A percentile compares a stretch with the other conserved stretches of the same genome.
Conservation (phyloP, 495 filamentous ascomycete species). For the Melanomma pulvis-pyrius region DNA sequence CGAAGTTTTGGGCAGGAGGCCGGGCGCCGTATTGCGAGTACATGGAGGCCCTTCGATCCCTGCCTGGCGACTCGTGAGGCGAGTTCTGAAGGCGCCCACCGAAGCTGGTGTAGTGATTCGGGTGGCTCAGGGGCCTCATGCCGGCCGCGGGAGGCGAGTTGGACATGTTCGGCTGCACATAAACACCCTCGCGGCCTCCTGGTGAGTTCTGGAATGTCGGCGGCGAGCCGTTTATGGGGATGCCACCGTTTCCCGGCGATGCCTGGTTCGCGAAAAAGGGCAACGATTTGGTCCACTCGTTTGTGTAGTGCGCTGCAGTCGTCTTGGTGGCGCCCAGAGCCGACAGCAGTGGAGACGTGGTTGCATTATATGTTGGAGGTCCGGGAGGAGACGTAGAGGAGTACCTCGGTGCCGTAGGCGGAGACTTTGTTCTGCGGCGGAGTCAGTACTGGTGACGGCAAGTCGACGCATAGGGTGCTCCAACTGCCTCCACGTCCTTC, state of each 20-base stretch:
- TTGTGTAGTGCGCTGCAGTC: constrained; percentile 41
- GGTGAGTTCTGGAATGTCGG: constrained; percentile 34
- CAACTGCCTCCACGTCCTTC: background rate
- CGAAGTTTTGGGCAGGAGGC: constrained; percentile 36
- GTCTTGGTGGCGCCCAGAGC: constrained; percentile 37
- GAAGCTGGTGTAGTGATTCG: constrained; percentile 39
- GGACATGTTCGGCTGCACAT: constrained; percentile 30
- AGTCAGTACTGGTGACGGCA: constrained; percentile 19
- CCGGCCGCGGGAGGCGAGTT: constrained; percentile 32
- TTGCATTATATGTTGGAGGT: constrained; percentile 36
- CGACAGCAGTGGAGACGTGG: constrained; percentile 40
- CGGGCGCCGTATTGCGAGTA: constrained; percentile 57
- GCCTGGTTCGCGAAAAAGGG: constrained; percentile 37
- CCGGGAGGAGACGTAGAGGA: constrained; percentile 27
- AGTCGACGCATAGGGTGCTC: constrained; percentile 3
- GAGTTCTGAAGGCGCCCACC: constrained; percentile 40
- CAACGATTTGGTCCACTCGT: constrained; percentile 44
- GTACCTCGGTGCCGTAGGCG: constrained; percentile 28
- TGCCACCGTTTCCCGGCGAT: constrained; percentile 29
- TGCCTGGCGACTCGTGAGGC: constrained; percentile 31
- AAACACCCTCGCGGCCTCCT: constrained; percentile 21
- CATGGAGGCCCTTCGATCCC: constrained; percentile 57
- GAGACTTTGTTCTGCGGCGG: constrained; percentile 34
- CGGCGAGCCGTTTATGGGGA: constrained; percentile 38
- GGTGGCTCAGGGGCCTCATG: constrained; percentile 40